These are phyloP conservation scores for Lasiosphaeria ovina DNA, from an alignment of 495 filamentous ascomycete species.

Conservation along the genomic window DNA sequence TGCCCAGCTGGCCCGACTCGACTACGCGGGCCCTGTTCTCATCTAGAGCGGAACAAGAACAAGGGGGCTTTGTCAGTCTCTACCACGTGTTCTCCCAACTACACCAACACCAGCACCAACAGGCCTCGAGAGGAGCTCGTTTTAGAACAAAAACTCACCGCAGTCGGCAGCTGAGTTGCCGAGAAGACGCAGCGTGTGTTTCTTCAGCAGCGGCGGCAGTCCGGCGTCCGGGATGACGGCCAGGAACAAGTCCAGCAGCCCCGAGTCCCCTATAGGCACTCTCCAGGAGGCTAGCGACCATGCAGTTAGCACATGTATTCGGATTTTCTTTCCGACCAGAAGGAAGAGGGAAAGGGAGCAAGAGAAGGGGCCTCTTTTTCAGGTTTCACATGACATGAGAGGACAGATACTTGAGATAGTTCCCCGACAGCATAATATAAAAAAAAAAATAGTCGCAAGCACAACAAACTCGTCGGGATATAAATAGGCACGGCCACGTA, in stretches of 20 bases:
- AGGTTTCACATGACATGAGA: too few species aligned
- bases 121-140: not conserved
- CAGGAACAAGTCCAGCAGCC: conserved; percentile 66
- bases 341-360: not conserved
- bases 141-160: conserved; percentile 43
- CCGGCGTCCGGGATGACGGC: conserved; percentile 45
- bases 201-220: conserved; percentile 32
- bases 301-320: conserved; percentile 20
- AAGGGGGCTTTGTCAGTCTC: not conserved
- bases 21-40: conserved; percentile 69
- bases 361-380: not conserved
- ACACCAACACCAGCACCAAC: not conserved
- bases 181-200: conserved; percentile 64
- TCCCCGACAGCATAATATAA: too few species aligned
- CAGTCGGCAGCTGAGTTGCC: conserved; percentile 83
- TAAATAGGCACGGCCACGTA: conserved; percentile 44
- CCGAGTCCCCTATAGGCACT: conserved; percentile 62
- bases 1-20: conserved; percentile 53
- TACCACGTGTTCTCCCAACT: not conserved
- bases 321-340: not conserved
- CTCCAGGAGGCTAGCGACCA: conserved; percentile 48
- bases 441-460: not conserved
- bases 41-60: conserved; percentile 46
- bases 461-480: too few species aligned
- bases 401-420: too few species aligned